Evolutionary conservation across 2,329 filamentous ascomycete species (phyloP), one percentile per base, ranked within the genome.

Genomic region (Nectriaceae sp.): DNA sequence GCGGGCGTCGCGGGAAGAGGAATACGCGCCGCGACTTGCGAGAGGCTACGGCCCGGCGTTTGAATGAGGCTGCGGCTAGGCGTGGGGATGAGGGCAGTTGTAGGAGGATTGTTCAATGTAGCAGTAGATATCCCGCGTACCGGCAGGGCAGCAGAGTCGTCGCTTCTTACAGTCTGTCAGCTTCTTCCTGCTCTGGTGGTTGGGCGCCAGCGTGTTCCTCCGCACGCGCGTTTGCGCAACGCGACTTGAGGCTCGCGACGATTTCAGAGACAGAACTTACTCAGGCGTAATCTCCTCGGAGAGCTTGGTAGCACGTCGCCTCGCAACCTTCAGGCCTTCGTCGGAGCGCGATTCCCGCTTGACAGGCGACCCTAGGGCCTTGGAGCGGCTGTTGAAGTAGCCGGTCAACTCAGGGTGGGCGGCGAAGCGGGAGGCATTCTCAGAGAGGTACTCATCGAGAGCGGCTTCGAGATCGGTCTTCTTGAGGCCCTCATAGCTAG

Each of bases 1-100:
- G 88, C 85, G 5, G 91, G 91, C 2, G 90, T 91, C 8, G 90
- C 84, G 19, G 90, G 90, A 43, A 95, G 76, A n/a, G 85, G 82
- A 43, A 91, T 81, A 61, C 82, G 84, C 49, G 75, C 65, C 52
- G 75, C 68, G 50, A 82, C 78, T 42, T 81, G 74, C 11, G 77
- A 74, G 43, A 83, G 67, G 38, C 75, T 75, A 59, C 79, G 79
- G 20, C 70, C 73, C 15, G 79, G 75, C 44, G 77, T 78, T 58
- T 75, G 72, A n/a, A n/a, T n/a, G n/a, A n/a, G n/a, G n/a, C 75
- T 75, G 59, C 79, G 79, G 20, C 70, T 73, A 15, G 79, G 75
- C 44, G 77, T 78, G 57, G 75, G 72, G 59, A 75, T 63, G 52
- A 79, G 60, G 56, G 79, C 71, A 44, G 73, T 71, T 35, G 78